Evolutionary conservation across 2,329 filamentous ascomycete species (phyloP), one percentile per base, ranked within the genome.

Genomic region (Diplodia scrobiculata): DNA sequence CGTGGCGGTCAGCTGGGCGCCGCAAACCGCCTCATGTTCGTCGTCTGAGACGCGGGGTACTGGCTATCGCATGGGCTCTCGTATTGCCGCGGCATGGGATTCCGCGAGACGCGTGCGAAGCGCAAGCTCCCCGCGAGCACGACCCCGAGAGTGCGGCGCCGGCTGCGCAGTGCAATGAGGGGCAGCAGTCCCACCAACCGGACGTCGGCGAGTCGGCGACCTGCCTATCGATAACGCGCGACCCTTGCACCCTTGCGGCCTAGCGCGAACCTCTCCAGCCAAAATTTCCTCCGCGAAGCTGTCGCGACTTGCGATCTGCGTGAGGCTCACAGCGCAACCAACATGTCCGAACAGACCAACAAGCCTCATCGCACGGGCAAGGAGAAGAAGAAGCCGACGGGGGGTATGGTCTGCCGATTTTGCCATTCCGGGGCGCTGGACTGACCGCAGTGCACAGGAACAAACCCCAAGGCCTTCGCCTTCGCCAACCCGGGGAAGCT

Each of bases 401-500:
- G 87, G 76, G 87, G 86, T 86, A 73, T 67, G 78, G 75, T 32
- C 27, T 21, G 5, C 41, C 25, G 2, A n/a, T 29, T 54, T 21
- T 25, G 11, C 54, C 10, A 48, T 50, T 2, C 6, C 64, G 47
- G 34, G 50, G 55, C 51, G 64, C 71, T 68, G 73, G 50, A 11
- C 65, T 66, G 34, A 66, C 55, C 17, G 38, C 11, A 54, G 50
- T 68, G 67, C 73, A 69, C 73, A 88, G 91, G 91, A 65, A 84
- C 82, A 69, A 97, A 97, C 76, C 91, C 92, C 2, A 97, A 97
- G 80, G 93, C 93, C 14, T 97, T 97, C 78, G 89, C 91, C 65
- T 91, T 90, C 76, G 84, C 91, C 50, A 89, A 90, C 68, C 92
- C 93, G 0, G 93, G 92, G 69, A 90, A 89, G 74, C 84, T 94